Percentiles rank a stretch among this genome's conserved stretches.
These are phyloP conservation scores for Aspergillus kassunensis DNA, from an alignment of 495 filamentous ascomycete species.

Conservation along the genomic window DNA sequence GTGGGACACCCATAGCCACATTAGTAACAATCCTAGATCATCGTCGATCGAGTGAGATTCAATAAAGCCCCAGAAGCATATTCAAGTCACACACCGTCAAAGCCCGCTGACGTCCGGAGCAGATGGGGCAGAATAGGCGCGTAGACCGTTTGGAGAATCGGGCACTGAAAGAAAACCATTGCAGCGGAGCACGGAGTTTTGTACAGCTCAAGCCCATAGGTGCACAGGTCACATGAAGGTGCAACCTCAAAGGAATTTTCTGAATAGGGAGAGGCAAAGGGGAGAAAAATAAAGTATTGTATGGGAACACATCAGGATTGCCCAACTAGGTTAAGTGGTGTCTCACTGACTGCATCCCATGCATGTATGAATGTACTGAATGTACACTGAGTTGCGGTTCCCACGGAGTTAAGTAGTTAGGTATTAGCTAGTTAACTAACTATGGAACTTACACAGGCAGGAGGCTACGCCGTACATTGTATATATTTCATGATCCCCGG, in stretches of 20 bases:
- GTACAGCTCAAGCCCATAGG: slow-evolving; percentile 1
- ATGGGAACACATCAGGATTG: background rate
- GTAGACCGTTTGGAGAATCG: background rate
- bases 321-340: slow-evolving; percentile 5
- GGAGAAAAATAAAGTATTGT: slow-evolving; percentile 9
- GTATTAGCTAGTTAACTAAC: no score
- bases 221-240: slow-evolving; percentile 11
- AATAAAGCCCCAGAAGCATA: background rate
- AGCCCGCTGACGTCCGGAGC: background rate
- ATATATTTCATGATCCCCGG: no score
- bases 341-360: slow-evolving; percentile 1
- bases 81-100: background rate
- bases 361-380: slow-evolving; percentile 5
- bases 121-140: no score
- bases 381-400: no score
- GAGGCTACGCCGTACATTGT: no score
- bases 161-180: slow-evolving; percentile 5
- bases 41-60: background rate
- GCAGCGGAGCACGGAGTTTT: slow-evolving; percentile 1
- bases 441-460: no score
- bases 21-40: background rate
- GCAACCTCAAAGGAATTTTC: background rate
- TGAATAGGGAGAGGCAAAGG: slow-evolving; percentile 1
- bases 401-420: no score
- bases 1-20: background rate